These are phyloP conservation scores for Coelastrella sp. DNA, from an alignment of 139 green algal species.

Conservation along the genomic window DNA sequence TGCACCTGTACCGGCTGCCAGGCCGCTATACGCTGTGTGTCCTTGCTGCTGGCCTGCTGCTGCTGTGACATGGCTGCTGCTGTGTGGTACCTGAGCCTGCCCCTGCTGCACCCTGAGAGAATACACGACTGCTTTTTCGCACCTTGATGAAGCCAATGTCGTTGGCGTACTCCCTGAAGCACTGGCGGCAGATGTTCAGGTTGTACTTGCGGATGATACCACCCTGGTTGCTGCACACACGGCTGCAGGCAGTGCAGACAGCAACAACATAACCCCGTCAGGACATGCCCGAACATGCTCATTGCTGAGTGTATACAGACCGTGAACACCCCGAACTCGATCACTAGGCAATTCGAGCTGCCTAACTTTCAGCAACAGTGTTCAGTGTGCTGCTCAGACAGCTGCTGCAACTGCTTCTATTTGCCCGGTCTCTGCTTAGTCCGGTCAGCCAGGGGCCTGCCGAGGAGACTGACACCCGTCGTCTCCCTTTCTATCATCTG, in stretches of 20 bases:
- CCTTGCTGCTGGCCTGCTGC: neutral
- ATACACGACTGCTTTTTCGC: neutral
- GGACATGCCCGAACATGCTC: no score
- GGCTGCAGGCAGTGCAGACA: constrained; percentile 76
- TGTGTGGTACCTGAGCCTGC: neutral
- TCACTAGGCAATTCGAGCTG: no score
- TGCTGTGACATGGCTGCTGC: neutral
- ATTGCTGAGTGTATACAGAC: neutral
- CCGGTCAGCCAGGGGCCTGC: no score
- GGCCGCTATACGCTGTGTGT: neutral
- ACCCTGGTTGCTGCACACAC: constrained; percentile 97
- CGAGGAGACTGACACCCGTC: no score
- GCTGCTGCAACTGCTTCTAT: no score
- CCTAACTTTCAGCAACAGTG: no score
- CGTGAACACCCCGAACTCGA: no score
- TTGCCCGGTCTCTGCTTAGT: no score
- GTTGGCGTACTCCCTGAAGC: constrained; percentile 97
- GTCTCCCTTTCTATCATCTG: no score
- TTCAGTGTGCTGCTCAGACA: no score
- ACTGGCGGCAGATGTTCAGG: constrained; percentile 99
- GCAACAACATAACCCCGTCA: neutral
- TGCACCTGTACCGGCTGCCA: no score
- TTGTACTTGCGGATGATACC: constrained; percentile 99
- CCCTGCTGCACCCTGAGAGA: no score
- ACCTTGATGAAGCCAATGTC: constrained; percentile 99